These are phyloP conservation scores for Begonia peltatifolia DNA, from an alignment of 306 rosid genomes.

Conservation along the genomic window DNA sequence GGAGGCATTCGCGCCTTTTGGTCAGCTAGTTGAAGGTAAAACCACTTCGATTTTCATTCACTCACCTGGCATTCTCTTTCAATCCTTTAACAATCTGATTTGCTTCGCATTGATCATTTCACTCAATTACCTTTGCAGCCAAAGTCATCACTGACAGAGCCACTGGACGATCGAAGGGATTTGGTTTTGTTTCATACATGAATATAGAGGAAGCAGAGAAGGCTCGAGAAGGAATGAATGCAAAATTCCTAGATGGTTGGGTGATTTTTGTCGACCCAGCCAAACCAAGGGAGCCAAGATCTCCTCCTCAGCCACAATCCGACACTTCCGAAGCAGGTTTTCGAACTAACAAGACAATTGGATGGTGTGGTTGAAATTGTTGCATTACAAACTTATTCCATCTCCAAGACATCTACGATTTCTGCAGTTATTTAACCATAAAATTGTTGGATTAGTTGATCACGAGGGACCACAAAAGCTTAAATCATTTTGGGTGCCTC, in stretches of 20 bases:
- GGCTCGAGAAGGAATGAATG: conserved; percentile 73
- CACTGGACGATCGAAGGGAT: conserved; percentile 87
- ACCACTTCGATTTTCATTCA: conserved; percentile 2
- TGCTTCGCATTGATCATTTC: conserved; percentile 10
- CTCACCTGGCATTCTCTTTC: not conserved
- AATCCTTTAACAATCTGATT: not conserved
- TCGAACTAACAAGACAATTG: conserved; percentile 71
- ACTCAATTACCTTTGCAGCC: conserved; percentile 31
- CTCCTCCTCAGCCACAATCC: conserved; percentile 50
- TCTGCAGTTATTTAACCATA: too few species aligned
- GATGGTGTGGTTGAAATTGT: conserved; percentile 68
- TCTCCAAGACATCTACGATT: too few species aligned
- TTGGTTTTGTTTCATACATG: conserved; percentile 50
- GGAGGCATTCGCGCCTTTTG: conserved; percentile 72
- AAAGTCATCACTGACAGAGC: conserved; percentile 70
- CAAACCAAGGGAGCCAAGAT: conserved; percentile 59
- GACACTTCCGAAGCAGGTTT: conserved; percentile 49
- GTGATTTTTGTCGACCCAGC: conserved; percentile 95
- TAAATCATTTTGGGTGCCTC: too few species aligned
- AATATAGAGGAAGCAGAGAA: conserved; percentile 74
- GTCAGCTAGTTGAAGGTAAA: conserved; percentile 53
- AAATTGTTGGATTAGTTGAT: too few species aligned
- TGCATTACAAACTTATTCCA: not conserved
- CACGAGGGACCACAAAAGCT: too few species aligned
- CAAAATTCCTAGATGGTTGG: conserved; percentile 95